Conservation (phyloP, 768 basidiomycete genomes). For the Boletus reticulatus region DNA sequence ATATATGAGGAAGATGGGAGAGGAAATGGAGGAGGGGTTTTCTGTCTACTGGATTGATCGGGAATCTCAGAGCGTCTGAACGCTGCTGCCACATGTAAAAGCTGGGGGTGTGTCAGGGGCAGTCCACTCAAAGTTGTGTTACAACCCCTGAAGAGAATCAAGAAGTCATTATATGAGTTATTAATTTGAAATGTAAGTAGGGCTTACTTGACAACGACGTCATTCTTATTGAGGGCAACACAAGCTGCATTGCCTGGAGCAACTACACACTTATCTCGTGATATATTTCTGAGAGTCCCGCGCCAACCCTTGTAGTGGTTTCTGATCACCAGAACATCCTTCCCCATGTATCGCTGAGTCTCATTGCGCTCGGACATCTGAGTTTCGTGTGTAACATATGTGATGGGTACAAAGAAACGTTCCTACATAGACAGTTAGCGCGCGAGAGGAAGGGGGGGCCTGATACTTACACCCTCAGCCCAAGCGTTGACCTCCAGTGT, state of each 20-base stretch:
- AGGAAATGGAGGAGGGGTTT: too few relatives aligned
- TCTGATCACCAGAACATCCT: background rate
- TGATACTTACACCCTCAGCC: background rate
- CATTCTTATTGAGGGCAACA: background rate
- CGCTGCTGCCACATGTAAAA: too few relatives aligned
- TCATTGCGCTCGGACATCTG: background rate
- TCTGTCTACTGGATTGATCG: too few relatives aligned
- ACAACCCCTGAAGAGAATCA: too few relatives aligned
- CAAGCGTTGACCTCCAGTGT: background rate
- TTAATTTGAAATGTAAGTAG: too few relatives aligned
- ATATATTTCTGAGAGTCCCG: background rate
- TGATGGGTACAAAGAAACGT: background rate
- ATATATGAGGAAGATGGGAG: too few relatives aligned
- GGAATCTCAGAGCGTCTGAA: too few relatives aligned
- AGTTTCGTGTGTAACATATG: background rate
- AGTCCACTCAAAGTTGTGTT: too few relatives aligned
- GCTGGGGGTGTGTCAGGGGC: too few relatives aligned
- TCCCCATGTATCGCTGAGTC: background rate
- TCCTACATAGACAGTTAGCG: background rate
- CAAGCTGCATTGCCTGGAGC: background rate
- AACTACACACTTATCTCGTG: background rate
- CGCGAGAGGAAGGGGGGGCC: background rate
- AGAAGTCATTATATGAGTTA: too few relatives aligned
- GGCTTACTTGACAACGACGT: background rate
- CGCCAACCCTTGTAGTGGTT: slow-evolving; percentile 3